Base-by-base conservation (phyloP, 116 monocot genomes). In the Phalaenopsis hybrid region DNA sequence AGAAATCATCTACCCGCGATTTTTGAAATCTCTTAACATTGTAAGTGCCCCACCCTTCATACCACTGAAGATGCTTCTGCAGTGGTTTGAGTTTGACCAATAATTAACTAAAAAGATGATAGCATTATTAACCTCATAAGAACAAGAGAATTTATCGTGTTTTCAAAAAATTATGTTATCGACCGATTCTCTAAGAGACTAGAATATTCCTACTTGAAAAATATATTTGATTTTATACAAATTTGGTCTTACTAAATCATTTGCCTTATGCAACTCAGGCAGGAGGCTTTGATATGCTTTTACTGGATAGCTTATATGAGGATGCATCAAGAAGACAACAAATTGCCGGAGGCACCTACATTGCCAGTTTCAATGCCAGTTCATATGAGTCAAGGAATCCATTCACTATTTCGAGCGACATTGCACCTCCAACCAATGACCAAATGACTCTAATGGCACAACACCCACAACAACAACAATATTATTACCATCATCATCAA, bases 251-350 rank as follows among this genome's bases (percentile, higher is more conserved):
- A 72, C 37, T 15, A 34, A 15, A 72, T 41, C 72, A 72, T 72
- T 72, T 72, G 13, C 15, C 37, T 72, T 41, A 4, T 63, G 7
- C 49, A 43, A 41, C 31, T 76, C 85, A 94, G 97, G 97, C 83
- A 69, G 97, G 97, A 31, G 97, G 97, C 2, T 97, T 97, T 65
- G 85, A 97, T 87, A 93, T 88, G 86, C 94, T 97, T 41, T 85
- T 97, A 76, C 89, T 97, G 2, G 92, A 97, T 79, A 94, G 94
- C 87, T 81, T 97, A 1, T 94, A 97, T 49, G 97, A 97, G 76
- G 94, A 97, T 76, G 84, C 87, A 49, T 46, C 88, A 10, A 82
- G 85, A 78, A 83, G 90, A 74, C 94, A 89, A 80, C 91, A 88
- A 84, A 88, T 85, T 52, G 81, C 81, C 2, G 59, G 81, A 46